These are phyloP conservation scores for Trichoderma polysporum DNA, from an alignment of 2,329 filamentous ascomycete genomes.

Conservation along the genomic window DNA sequence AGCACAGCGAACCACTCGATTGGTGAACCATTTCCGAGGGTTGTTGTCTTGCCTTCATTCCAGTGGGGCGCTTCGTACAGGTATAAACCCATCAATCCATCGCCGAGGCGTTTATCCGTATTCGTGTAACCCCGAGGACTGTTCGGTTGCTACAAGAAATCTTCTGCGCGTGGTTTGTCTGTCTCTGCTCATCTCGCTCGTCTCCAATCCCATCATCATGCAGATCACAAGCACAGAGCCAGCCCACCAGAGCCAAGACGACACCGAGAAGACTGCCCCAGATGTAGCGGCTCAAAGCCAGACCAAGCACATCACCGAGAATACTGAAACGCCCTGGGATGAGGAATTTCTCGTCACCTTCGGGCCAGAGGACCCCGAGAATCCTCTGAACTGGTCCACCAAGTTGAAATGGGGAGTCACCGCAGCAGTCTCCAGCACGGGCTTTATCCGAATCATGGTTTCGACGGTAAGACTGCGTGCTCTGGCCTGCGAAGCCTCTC, in stretches of 20 bases:
- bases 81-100: neutral
- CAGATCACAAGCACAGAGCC: neutral
- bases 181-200: too few species aligned
- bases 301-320: neutral
- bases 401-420: conserved; percentile 50
- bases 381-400: conserved; percentile 34
- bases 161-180: too few species aligned
- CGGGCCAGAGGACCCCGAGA: neutral
- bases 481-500: conserved; percentile 52
- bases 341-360: neutral
- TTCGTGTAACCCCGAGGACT: neutral
- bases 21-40: neutral
- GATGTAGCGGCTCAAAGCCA: neutral
- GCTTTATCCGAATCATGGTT: conserved; percentile 52
- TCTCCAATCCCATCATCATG: neutral
- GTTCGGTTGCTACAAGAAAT: neutral
- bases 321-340: neutral
- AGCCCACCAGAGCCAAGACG: neutral
- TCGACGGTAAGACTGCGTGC: conserved; percentile 53
- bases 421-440: conserved; percentile 47
- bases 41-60: neutral
- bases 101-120: neutral
- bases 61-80: too few species aligned
- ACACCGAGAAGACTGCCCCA: neutral
- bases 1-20: neutral